Base-by-base conservation (phyloP, 106 monocot species). In the Vanilla planifolia region DNA sequence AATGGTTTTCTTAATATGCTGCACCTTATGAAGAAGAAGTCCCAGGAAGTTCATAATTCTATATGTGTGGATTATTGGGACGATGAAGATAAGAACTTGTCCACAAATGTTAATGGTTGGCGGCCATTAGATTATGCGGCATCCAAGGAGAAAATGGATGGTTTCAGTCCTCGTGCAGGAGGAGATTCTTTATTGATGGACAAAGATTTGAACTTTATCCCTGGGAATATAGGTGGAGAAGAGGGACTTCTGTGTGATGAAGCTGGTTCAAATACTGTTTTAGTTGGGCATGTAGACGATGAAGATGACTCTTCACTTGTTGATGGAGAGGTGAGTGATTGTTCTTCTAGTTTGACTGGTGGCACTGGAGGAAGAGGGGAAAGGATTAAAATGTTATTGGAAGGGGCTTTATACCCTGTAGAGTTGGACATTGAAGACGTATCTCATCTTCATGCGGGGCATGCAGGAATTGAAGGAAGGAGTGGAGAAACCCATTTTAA, bases 401-500 rank as follows among this genome's bases (percentile, higher is more conserved):
- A 67, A 66, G 75, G 55, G 48, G 71, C 29, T 42, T 67, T 94
- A 10, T 68, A 57, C 1, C 89, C 89, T 1, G 41, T 72, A 32
- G 73, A 89, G 24, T 47, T 94, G 75, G 73, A 68, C 24, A 51
- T 94, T 24, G 86, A 89, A 53, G 83, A 94, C 47, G 67, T 83
- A 50, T 94, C 89, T 1, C 70, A 89, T 78, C 73, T 73, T 25
- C 94, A 94, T 62, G 81, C 88, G 0, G 89, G 89, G 25, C 94
- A 94, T 68, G 80, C 82, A 11, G 94, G 75, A 20, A 80, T 80
- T 25, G 47, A 64, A 28, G 86, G 89, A 16, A 51, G 48, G 15
- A 69, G 64, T 48, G 89, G 89, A n/a, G 94, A 94, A 75, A 94
- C 94, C 22, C 89, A 94, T 78, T 89, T 86, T 62, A 89, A 83